phyloP scores from a whole-genome alignment of 306 rosid species.

The Luffa aegyptiaca region DNA sequence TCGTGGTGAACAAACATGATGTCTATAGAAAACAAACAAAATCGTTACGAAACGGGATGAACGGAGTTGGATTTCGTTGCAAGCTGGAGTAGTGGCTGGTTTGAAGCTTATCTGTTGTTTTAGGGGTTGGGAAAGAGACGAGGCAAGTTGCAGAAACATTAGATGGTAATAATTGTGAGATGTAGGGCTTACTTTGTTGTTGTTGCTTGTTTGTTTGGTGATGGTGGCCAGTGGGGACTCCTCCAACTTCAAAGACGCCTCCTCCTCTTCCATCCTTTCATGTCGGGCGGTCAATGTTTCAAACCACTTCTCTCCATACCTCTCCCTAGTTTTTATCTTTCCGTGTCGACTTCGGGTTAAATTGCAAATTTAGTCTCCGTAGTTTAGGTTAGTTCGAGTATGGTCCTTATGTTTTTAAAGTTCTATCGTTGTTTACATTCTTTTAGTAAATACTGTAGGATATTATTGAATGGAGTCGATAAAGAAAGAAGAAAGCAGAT shows the following conservation, averaged over 20 bases:
- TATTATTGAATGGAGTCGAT: too few species aligned
- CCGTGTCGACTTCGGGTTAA: neutral
- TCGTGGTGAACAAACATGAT: neutral
- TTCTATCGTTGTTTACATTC: too few species aligned
- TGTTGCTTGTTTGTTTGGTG: neutral
- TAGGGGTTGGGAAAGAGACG: constrained; percentile 1
- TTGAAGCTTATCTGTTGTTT: neutral
- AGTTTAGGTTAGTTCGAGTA: too few species aligned
- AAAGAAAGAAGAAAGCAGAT: too few species aligned
- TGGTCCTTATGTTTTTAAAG: neutral
- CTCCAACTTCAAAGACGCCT: neutral
- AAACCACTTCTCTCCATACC: neutral
- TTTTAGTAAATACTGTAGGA: too few species aligned
- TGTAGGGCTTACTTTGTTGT: neutral
- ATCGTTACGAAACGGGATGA: neutral
- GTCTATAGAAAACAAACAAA: neutral
- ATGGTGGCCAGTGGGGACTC: neutral
- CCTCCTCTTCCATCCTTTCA: neutral
- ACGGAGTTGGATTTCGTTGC: neutral
- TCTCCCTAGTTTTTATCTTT: neutral
- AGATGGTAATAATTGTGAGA: neutral
- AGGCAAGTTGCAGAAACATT: neutral
- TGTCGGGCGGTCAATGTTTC: constrained; percentile 3
- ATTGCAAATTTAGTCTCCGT: too few species aligned
- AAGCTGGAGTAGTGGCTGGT: neutral